phyloP scores from a whole-genome alignment of 2,329 filamentous ascomycete genomes.

The Eutypa lata region DNA sequence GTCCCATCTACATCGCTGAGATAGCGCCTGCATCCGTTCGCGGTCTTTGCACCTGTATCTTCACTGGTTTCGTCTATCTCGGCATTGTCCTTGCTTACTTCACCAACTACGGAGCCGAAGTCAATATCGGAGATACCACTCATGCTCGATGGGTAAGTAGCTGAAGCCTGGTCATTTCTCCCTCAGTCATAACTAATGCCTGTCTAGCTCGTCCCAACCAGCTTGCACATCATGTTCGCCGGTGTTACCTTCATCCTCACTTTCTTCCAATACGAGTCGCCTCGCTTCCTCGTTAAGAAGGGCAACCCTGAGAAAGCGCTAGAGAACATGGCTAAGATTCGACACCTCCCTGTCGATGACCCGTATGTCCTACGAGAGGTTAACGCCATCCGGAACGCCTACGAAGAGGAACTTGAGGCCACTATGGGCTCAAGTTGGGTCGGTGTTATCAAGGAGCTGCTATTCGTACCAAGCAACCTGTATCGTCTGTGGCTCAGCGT shows the following conservation, averaged over 20 bases:
- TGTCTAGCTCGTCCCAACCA: constrained; percentile 64
- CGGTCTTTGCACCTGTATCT: constrained; percentile 49
- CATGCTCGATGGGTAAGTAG: constrained; percentile 45
- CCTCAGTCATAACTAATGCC: constrained; percentile 11
- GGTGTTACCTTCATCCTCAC: constrained; percentile 67
- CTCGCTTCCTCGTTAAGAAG: constrained; percentile 66
- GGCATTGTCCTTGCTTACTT: constrained; percentile 80
- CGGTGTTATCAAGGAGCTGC: constrained; percentile 66
- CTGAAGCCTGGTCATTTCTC: not conserved
- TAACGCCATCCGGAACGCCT: constrained; percentile 59
- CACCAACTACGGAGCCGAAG: constrained; percentile 59
- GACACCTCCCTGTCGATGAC: constrained; percentile 56
- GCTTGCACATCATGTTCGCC: constrained; percentile 75
- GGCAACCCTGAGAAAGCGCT: constrained; percentile 57
- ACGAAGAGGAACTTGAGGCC: constrained; percentile 70
- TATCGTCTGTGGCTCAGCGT: constrained; percentile 69
- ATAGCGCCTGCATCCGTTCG: not conserved
- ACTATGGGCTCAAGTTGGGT: constrained; percentile 62
- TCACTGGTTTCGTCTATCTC: constrained; percentile 69
- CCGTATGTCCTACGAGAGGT: constrained; percentile 62
- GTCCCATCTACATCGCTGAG: not conserved
- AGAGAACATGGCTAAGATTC: constrained; percentile 53
- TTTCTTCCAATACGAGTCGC: constrained; percentile 67
- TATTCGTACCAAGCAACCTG: constrained; percentile 64
- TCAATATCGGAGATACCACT: constrained; percentile 46